These are phyloP conservation scores for Rhynchospora pubera DNA, from an alignment of 176 grass and related monocot species.

Conservation along the genomic window DNA sequence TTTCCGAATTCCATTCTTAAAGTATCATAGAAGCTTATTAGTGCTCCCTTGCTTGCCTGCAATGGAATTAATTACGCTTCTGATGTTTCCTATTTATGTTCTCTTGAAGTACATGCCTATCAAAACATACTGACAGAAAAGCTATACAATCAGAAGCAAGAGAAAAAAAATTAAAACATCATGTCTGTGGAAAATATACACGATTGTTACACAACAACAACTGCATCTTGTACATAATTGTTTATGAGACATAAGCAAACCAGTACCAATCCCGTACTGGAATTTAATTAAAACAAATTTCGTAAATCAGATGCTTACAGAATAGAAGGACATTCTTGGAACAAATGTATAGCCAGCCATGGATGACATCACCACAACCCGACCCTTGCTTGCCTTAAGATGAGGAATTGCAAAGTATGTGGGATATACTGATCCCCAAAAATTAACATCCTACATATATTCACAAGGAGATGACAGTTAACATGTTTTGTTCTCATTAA, in stretches of 20 bases:
- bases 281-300: too few relatives aligned
- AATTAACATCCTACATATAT: constrained; percentile 50
- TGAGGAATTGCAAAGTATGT: constrained; percentile 50
- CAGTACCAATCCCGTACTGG: too few relatives aligned
- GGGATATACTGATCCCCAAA: constrained; percentile 61
- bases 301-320: constrained; percentile 13
- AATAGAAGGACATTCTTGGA: constrained; percentile 50
- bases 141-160: too few relatives aligned
- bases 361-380: constrained; percentile 49
- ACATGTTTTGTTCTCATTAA: neutral
- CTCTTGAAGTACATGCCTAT: too few relatives aligned
- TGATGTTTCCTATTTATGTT: too few relatives aligned
- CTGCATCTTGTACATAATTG: too few relatives aligned
- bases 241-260: too few relatives aligned
- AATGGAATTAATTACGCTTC: neutral
- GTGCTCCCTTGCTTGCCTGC: constrained; percentile 59
- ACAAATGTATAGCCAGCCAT: constrained; percentile 41
- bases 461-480: neutral
- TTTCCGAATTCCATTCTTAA: constrained; percentile 31
- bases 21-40: constrained; percentile 64
- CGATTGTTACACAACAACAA: too few relatives aligned
- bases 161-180: too few relatives aligned
- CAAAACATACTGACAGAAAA: too few relatives aligned
- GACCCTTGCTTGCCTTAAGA: constrained; percentile 45
- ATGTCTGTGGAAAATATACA: too few relatives aligned